Conservation (phyloP, 495 filamentous ascomycete genomes). For the Annulohypoxylon stygium region DNA sequence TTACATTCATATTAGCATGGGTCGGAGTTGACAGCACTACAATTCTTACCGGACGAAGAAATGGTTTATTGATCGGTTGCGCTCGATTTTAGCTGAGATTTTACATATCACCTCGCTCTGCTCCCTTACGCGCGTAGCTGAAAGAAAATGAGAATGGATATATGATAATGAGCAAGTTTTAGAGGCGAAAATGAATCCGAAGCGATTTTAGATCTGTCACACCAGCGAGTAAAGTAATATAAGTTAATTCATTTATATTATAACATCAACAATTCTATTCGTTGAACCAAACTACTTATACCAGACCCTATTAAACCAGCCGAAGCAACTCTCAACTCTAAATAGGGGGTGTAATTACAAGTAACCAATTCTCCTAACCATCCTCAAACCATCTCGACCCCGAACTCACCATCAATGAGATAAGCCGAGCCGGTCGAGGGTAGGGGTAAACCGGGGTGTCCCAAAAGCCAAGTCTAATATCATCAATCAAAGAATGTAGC, state of each 20-base stretch:
- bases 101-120: background rate
- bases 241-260: conserved; percentile 5
- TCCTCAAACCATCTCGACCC: conserved; percentile 20
- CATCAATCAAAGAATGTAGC: conserved; percentile 26
- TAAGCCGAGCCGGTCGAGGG: conserved; percentile 2
- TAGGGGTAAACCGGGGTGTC: conserved; percentile 19
- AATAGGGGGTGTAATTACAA: conserved; percentile 12
- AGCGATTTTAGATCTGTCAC: background rate
- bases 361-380: conserved; percentile 25
- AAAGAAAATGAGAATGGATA: background rate
- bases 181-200: background rate
- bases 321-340: conserved; percentile 34
- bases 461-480: conserved; percentile 28
- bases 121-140: background rate
- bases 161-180: background rate
- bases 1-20: conserved; percentile 29
- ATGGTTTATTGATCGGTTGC: background rate
- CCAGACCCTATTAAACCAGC: conserved; percentile 37
- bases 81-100: background rate
- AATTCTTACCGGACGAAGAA: conserved; percentile 7
- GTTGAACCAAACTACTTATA: conserved; percentile 32
- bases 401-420: conserved; percentile 8
- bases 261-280: conserved; percentile 29
- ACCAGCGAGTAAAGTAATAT: background rate
- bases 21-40: conserved; percentile 23